Evolutionary conservation across 805 yeast genomes (phyloP).

Genomic region (Gaillardinia entomophila): DNA sequence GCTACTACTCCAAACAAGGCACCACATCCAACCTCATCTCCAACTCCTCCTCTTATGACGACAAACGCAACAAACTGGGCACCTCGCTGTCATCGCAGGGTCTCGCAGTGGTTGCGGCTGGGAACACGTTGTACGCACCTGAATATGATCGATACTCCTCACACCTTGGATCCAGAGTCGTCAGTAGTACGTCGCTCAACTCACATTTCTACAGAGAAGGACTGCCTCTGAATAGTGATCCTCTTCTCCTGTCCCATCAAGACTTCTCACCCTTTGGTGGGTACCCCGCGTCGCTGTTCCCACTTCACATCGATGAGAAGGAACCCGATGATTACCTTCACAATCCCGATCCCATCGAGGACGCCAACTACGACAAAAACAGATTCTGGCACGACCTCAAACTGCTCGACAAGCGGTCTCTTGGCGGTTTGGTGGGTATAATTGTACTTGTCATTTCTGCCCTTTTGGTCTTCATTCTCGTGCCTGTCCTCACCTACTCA

Average conservation of each 20-base stretch:
- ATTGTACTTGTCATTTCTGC: conserved; percentile 55
- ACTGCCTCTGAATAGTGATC: neutral
- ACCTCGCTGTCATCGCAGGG: too few species aligned
- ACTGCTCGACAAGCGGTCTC: conserved; percentile 57
- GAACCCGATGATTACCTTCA: conserved; percentile 94
- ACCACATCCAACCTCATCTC: conserved; percentile 33
- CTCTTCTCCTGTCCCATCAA: conserved; percentile 3
- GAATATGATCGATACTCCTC: conserved; percentile 2
- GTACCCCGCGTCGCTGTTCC: conserved; percentile 89
- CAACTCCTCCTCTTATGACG: neutral
- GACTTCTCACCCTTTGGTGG: conserved; percentile 94
- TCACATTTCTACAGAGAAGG: neutral
- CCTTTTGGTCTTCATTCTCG: conserved; percentile 61
- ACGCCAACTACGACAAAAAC: conserved; percentile 76
- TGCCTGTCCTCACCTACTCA: conserved; percentile 81
- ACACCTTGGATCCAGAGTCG: neutral
- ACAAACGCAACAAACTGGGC: neutral
- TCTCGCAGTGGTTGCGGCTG: neutral
- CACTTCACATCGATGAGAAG: conserved; percentile 84
- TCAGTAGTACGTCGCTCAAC: neutral
- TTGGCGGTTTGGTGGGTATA: conserved; percentile 59
- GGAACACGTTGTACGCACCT: conserved; percentile 1
- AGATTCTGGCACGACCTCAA: conserved; percentile 61
- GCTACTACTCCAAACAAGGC: conserved; percentile 25
- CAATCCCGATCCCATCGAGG: conserved; percentile 93